Percentiles rank a stretch among this genome's conserved stretches.
These are phyloP conservation scores for Camellia japonica DNA, from an alignment of 148 eudicot species.

Conservation along the genomic window DNA sequence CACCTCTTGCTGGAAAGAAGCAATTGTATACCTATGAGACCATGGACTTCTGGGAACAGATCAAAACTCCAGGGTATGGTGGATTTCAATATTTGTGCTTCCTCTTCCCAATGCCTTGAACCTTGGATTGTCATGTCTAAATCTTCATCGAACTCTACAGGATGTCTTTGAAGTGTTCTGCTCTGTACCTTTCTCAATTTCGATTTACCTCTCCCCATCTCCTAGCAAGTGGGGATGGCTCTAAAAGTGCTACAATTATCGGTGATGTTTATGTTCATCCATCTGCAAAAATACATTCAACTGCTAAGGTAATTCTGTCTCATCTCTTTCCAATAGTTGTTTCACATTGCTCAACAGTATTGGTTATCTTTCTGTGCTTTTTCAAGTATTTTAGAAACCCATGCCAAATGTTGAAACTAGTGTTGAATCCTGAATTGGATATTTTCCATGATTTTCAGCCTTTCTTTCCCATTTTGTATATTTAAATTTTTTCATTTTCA, in stretches of 20 bases:
- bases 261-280: constrained; percentile 98
- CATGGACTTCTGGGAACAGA: constrained; percentile 89
- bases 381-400: not conserved
- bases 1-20: constrained; percentile 95
- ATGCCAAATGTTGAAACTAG: not conserved
- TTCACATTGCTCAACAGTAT: not conserved
- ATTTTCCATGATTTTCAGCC: not conserved
- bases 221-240: constrained; percentile 74
- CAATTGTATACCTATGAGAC: constrained; percentile 82
- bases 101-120: not conserved
- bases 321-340: not conserved
- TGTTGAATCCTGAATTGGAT: not conserved
- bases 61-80: constrained; percentile 80
- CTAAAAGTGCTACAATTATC: constrained; percentile 49
- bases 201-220: constrained; percentile 54
- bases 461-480: not conserved
- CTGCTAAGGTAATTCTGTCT: constrained; percentile 67
- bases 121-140: constrained; percentile 10
- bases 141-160: constrained; percentile 37
- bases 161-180: constrained; percentile 89
- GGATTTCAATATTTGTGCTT: not conserved
- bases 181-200: constrained; percentile 66
- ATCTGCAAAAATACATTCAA: constrained; percentile 92
- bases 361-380: not conserved
- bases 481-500: not conserved